Evolutionary conservation across 495 filamentous ascomycete species (phyloP).

Genomic region (Hypoxylon lienhwacheense): DNA sequence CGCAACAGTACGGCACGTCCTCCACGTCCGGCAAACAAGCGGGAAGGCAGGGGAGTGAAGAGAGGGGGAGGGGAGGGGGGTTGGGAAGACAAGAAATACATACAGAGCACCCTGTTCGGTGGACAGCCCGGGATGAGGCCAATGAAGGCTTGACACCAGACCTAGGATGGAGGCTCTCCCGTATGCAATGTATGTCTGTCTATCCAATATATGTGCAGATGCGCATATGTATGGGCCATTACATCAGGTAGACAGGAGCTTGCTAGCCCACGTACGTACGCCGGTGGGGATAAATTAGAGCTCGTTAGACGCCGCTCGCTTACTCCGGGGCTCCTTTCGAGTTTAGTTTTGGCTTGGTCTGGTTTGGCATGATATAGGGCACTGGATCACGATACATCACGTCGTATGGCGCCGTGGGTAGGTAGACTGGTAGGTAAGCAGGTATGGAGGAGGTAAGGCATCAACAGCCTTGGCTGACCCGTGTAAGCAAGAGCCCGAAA

Average conservation of each 20-base stretch:
- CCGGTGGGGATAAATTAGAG: constrained; percentile 8
- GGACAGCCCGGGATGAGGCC: constrained; percentile 1
- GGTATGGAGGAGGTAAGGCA: constrained; percentile 22
- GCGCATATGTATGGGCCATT: constrained; percentile 1
- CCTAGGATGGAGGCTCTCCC: background rate
- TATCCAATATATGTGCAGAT: background rate
- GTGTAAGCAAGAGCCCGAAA: constrained; percentile 6
- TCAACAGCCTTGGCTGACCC: constrained; percentile 13
- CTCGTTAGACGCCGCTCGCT: constrained; percentile 4
- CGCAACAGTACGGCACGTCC: too few relatives aligned
- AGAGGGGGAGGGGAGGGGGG: background rate
- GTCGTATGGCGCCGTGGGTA: constrained; percentile 1
- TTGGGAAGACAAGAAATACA: background rate
- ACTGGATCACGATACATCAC: constrained; percentile 8
- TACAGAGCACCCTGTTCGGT: background rate
- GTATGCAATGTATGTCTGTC: background rate
- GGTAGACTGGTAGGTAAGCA: constrained; percentile 3
- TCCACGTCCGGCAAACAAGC: too few relatives aligned
- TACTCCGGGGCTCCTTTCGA: background rate
- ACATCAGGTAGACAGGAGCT: constrained; percentile 5
- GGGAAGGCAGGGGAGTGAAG: background rate
- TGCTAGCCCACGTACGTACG: constrained; percentile 20
- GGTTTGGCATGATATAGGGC: too few relatives aligned
- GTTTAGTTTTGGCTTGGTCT: too few relatives aligned
- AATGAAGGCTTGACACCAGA: constrained; percentile 16